Conservation (phyloP, 495 filamentous ascomycete species). For the Jackrogersella minutella region DNA sequence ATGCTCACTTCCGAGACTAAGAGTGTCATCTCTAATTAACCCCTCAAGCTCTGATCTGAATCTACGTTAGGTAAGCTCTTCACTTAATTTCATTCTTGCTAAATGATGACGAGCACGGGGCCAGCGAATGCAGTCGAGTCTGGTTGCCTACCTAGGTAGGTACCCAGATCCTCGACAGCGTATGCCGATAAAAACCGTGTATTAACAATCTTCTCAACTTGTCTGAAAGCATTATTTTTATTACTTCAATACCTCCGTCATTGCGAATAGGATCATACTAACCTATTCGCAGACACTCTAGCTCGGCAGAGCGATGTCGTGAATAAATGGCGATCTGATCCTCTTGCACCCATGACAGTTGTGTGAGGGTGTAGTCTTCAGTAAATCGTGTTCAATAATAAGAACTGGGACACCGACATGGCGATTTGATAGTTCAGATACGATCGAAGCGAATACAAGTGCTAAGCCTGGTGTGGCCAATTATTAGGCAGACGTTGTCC, state of each 20-base stretch:
- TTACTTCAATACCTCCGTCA: background rate
- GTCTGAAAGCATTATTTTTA: slow-evolving; percentile 48
- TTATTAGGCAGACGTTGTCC: too few species aligned
- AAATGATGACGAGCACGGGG: slow-evolving; percentile 64
- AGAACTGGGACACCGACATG: background rate
- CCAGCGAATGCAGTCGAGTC: slow-evolving; percentile 54
- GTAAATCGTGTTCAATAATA: background rate
- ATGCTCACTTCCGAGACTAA: background rate
- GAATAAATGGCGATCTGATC: background rate
- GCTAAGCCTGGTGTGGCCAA: background rate
- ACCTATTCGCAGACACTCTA: slow-evolving; percentile 1
- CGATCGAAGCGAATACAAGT: background rate
- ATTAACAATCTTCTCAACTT: slow-evolving; percentile 60
- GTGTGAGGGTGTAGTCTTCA: background rate
- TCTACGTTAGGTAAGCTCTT: slow-evolving; percentile 11
- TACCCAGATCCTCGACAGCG: slow-evolving; percentile 35
- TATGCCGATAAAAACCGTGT: slow-evolving; percentile 60
- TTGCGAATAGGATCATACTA: background rate
- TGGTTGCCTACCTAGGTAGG: too few species aligned
- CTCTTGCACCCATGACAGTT: background rate
- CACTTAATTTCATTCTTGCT: slow-evolving; percentile 6
- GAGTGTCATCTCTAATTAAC: background rate
- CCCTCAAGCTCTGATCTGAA: background rate
- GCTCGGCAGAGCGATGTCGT: background rate
- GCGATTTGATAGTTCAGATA: background rate